Conservation (phyloP, 805 yeast species). For the Lipomyces chichibuensis region DNA sequence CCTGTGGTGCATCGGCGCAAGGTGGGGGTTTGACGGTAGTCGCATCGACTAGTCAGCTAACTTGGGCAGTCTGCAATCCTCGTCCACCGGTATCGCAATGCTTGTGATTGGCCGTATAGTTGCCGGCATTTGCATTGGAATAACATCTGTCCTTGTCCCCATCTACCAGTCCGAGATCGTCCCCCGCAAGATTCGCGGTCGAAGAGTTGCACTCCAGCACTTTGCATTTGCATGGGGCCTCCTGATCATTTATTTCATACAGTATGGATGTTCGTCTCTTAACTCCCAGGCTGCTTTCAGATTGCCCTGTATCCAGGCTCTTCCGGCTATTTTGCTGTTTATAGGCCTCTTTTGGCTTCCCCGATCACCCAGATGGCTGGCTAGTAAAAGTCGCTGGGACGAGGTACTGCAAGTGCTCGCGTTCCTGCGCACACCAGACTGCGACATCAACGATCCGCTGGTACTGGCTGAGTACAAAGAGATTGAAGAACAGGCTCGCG, state of each 20-base stretch:
- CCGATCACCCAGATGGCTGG: conserved; percentile 87
- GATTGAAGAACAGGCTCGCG: conserved; percentile 78
- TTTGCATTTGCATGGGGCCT: conserved; percentile 56
- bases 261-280: conserved; percentile 54
- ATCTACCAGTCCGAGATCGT: conserved; percentile 85
- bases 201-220: conserved; percentile 81
- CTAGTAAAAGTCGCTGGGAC: conserved; percentile 62
- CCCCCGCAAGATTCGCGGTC: conserved; percentile 82
- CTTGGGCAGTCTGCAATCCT: neutral
- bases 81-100: neutral
- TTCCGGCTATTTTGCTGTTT: conserved; percentile 67
- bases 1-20: conserved; percentile 2
- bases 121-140: conserved; percentile 82
- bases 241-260: conserved; percentile 1
- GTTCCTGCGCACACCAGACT: conserved; percentile 82
- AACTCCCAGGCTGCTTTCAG: conserved; percentile 71
- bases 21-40: neutral
- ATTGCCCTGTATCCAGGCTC: conserved; percentile 55
- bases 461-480: conserved; percentile 75
- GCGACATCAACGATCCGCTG: conserved; percentile 65
- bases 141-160: conserved; percentile 80
- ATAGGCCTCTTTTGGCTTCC: conserved; percentile 77
- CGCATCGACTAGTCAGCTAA: neutral
- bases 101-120: conserved; percentile 68
- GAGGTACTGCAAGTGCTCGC: conserved; percentile 74